A percentile compares a stretch with the other conserved stretches of the same genome.
These are phyloP conservation scores for Ophiosphaerella korrae DNA, from an alignment of 2,329 filamentous ascomycete genomes.

Conservation along the genomic window DNA sequence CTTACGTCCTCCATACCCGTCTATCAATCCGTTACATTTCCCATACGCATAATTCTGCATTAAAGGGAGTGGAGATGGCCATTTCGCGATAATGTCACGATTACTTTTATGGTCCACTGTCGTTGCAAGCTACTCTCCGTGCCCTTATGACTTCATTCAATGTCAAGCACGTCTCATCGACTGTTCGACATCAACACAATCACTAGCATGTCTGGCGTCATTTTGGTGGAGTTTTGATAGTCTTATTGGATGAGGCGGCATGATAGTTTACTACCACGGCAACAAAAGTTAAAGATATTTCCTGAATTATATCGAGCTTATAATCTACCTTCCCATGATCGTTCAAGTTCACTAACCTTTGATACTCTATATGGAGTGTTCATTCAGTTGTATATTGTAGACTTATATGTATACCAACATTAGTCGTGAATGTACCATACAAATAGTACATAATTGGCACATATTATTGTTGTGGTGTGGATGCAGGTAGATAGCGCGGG, in stretches of 20 bases:
- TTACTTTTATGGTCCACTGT: conserved; percentile 29
- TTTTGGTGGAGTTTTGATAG: conserved; percentile 20
- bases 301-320: no score
- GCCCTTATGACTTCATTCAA: conserved; percentile 10
- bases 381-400: no score
- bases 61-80: conserved; percentile 25
- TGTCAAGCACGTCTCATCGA: conserved; percentile 1
- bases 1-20: conserved; percentile 16
- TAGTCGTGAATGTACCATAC: no score
- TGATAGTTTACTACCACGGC: neutral
- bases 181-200: conserved; percentile 5
- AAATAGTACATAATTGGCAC: no score
- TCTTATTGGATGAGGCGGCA: neutral
- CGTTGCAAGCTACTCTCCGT: conserved; percentile 27
- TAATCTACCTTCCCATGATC: neutral
- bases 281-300: conserved; percentile 3
- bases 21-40: conserved; percentile 22
- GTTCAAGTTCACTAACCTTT: no score
- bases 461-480: neutral
- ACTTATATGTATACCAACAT: no score
- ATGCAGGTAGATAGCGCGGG: conserved; percentile 16
- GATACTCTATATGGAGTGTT: no score
- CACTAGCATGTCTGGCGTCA: conserved; percentile 26
- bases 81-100: conserved; percentile 19
- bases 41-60: conserved; percentile 37